Base-by-base conservation (phyloP, 495 filamentous ascomycete genomes). In the Bryoglossum gracile region DNA sequence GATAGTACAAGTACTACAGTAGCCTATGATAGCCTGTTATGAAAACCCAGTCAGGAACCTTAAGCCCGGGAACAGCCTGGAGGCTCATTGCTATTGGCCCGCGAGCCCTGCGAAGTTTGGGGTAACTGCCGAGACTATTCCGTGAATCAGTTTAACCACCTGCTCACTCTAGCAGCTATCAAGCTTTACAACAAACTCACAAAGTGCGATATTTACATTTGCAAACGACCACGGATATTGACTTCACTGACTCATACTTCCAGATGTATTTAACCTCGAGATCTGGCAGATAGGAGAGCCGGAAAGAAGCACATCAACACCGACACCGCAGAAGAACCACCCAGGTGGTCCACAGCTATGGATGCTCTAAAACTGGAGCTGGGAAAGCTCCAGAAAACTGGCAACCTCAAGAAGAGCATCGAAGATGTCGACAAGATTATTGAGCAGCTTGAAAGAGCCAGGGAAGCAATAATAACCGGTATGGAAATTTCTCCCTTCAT, bases 341-440 rank as follows among this genome's bases (percentile, higher is more conserved):
- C n/a, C 17, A 51, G 42, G 51, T 41, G 18, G 28, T 34, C 21
- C 26, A 32, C 30, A 55, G 67, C 48, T 54, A 89, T 89, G 84
- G 83, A 88, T 38, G 63, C 69, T 13, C 77, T 95, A 28, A 72
- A 87, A 57, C 77, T 79, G 53, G 88, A 91, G 53, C 75, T 89
- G 47, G 76, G 81, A 37, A 73, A 78, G 57, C 73, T 94, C n/a
- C 71, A 68, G 50, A 81, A 75, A 62, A 78, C 74, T 55, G 70
- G 76, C n/a, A 87, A 85, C 57, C 77, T 89, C 13, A 75, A 75
- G 1, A 76, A 84, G 51, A 83, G 79, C 17, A 75, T 90, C 16
- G 68, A 79, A 23, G 81, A 89, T 76, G 82, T 94, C 2, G 87
- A 95, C 61, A 73, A 74, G 26, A 83, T 85, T 45, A 86, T 98